A percentile compares a stretch with the other conserved stretches of the same genome.
Conservation (phyloP, 805 yeast species). For the Nakazawaea sp. region DNA sequence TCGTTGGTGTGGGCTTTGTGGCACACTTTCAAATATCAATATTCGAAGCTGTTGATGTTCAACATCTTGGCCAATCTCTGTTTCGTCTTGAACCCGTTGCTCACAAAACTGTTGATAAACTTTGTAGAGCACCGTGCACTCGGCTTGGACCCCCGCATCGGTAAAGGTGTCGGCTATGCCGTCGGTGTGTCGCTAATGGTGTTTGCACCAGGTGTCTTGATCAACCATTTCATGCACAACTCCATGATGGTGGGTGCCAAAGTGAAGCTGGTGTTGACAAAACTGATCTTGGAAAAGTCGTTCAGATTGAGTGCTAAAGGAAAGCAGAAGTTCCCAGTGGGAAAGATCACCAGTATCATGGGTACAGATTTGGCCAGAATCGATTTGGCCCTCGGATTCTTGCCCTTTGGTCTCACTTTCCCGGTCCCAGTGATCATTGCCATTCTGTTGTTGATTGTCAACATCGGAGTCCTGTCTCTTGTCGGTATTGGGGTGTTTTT, state of each 20-base stretch:
- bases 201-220: conserved; percentile 34
- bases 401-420: conserved; percentile 56
- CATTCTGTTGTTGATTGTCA: conserved; percentile 54
- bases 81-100: conserved; percentile 55
- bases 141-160: conserved; percentile 34
- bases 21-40: conserved; percentile 33
- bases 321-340: conserved; percentile 53
- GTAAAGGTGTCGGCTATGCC: conserved; percentile 70
- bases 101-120: conserved; percentile 56
- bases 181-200: conserved; percentile 60
- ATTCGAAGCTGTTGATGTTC: conserved; percentile 30
- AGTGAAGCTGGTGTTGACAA: conserved; percentile 63
- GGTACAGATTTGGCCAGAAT: conserved; percentile 79
- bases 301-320: conserved; percentile 53
- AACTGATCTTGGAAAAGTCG: conserved; percentile 63
- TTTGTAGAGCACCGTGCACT: conserved; percentile 49
- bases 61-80: conserved; percentile 40
- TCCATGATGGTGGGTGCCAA: conserved; percentile 63
- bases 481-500: conserved; percentile 58
- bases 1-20: conserved; percentile 36
- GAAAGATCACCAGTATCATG: conserved; percentile 68
- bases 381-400: conserved; percentile 67
- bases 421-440: conserved; percentile 60
- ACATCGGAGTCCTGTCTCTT: conserved; percentile 67
- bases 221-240: conserved; percentile 59